Base-by-base conservation (phyloP, 164 flowering plant genomes). In the Nymphaea colorata region DNA sequence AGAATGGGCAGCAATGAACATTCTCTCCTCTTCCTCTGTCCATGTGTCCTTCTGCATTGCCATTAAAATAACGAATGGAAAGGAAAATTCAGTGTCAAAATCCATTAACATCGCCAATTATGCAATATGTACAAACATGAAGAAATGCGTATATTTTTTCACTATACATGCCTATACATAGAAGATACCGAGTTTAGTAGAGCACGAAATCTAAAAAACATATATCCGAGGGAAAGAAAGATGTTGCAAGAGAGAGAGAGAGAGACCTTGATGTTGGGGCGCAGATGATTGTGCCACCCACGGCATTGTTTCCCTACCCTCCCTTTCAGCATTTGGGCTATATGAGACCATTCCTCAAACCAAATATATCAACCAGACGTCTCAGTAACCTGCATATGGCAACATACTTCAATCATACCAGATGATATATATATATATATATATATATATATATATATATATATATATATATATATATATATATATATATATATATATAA, bases 261-360 rank as follows among this genome's bases (percentile, higher is more conserved):
- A 51, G 42, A 42, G 64, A 89, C 98, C 95, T 91, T 93, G 74
- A 93, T 90, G 68, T 91, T 82, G 41, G 97, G 93, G 4, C 90
- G 84, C 18, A 93, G 66, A 81, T 93, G 97, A 72, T 93, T 93
- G 67, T 87, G 92, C 97, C 97, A 93, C 79, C 98, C 98, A 2
- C 98, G 79, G 66, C 98, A 93, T 73, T 93, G 98, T 66, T 93
- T 93, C 36, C 97, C 97, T 3, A 84, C 91, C 66, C 98, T 76
- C 41, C 95, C 96, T 3, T 11, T 77, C 74, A 93, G 66, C 64
- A 76, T 79, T 73, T 82, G 78, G 15, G 96, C 87, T 41, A 93
- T 87, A 64, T 77, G 81, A 17, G 98, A 85, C 98, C 98, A 93
- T 81, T 89, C 55, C 83, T 77, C 59, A 65, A 83, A 45, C 98